Evolutionary conservation across 169 alveolate genomes (phyloP).

Genomic region (Cyclospora cayetanensis): DNA sequence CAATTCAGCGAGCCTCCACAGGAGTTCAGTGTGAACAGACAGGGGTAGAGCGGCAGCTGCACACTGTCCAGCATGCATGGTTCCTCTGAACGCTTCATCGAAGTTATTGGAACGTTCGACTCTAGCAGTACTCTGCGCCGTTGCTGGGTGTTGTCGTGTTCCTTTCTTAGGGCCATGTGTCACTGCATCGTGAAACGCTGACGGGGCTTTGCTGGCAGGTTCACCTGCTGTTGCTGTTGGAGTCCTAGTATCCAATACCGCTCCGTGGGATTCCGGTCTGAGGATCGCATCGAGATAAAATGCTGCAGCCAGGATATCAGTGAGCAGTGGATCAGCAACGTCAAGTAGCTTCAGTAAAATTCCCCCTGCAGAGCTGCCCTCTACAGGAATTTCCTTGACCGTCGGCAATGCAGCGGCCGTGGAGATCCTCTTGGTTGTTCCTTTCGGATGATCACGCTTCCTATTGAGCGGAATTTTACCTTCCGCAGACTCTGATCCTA

Average conservation of each 20-base stretch:
- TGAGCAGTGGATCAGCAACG: not conserved
- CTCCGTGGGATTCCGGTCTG: not conserved
- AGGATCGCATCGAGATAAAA: not conserved
- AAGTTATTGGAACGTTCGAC: not conserved
- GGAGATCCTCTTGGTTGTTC: not conserved
- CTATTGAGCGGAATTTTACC: not conserved
- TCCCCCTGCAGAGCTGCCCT: not conserved
- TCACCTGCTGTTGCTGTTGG: not conserved
- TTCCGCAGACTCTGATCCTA: not conserved
- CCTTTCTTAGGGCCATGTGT: slow-evolving; percentile 19
- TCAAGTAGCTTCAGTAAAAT: slow-evolving; percentile 35
- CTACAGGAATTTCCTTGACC: not conserved
- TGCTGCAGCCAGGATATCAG: slow-evolving; percentile 1
- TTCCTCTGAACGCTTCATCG: slow-evolving; percentile 2
- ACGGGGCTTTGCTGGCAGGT: not conserved
- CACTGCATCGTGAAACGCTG: not conserved
- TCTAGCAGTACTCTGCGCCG: not conserved
- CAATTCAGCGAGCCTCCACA: slow-evolving; percentile 22
- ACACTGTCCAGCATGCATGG: slow-evolving; percentile 27
- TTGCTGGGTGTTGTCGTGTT: not conserved
- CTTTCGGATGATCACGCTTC: not conserved
- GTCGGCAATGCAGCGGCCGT: not conserved
- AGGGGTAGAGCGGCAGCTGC: slow-evolving; percentile 6
- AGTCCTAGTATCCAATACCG: not conserved
- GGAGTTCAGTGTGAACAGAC: not conserved